Evolutionary conservation across 805 yeast species (phyloP).

Genomic region (Wickerhamiella cacticola): DNA sequence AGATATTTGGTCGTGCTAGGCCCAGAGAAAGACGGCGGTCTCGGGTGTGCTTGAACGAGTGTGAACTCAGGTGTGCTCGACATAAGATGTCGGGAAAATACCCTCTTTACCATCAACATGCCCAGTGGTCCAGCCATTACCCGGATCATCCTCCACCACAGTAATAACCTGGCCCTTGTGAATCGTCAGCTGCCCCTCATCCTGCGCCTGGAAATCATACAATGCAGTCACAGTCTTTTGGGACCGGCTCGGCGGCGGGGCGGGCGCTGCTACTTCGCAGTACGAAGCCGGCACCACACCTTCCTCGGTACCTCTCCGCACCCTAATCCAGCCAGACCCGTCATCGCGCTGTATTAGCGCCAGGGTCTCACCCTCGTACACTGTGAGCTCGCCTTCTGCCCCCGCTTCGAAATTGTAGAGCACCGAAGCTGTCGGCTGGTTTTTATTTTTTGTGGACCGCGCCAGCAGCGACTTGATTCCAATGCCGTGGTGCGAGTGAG

Average conservation of each 20-base stretch:
- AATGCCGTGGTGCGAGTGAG: conserved; percentile 13
- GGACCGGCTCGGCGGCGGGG: conserved; percentile 62
- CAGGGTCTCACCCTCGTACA: conserved; percentile 50
- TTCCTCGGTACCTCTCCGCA: conserved; percentile 38
- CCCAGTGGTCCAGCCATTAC: conserved; percentile 93
- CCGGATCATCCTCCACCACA: conserved; percentile 53
- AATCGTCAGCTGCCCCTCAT: conserved; percentile 67
- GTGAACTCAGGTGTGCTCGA: too few relatives aligned
- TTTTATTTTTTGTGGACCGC: conserved; percentile 17
- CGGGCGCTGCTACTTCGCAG: conserved; percentile 37
- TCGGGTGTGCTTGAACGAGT: too few relatives aligned
- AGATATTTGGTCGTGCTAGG: too few relatives aligned
- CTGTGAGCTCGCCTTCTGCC: conserved; percentile 63
- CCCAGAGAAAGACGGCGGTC: too few relatives aligned
- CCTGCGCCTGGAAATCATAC: conserved; percentile 66
- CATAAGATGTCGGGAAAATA: conserved; percentile 70
- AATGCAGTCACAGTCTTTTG: conserved; percentile 39
- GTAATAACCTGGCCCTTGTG: conserved; percentile 60
- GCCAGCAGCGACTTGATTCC: conserved; percentile 24
- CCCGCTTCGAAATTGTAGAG: conserved; percentile 52
- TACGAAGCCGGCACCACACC: conserved; percentile 87
- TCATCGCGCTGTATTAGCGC: conserved; percentile 56
- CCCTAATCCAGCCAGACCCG: conserved; percentile 86
- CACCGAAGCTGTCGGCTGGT: conserved; percentile 15
- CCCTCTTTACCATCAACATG: conserved; percentile 57